Percentiles rank a stretch among this genome's conserved stretches.
Evolutionary conservation across 2,329 filamentous ascomycete species (phyloP).

Genomic region (Periconia macrospinosa): DNA sequence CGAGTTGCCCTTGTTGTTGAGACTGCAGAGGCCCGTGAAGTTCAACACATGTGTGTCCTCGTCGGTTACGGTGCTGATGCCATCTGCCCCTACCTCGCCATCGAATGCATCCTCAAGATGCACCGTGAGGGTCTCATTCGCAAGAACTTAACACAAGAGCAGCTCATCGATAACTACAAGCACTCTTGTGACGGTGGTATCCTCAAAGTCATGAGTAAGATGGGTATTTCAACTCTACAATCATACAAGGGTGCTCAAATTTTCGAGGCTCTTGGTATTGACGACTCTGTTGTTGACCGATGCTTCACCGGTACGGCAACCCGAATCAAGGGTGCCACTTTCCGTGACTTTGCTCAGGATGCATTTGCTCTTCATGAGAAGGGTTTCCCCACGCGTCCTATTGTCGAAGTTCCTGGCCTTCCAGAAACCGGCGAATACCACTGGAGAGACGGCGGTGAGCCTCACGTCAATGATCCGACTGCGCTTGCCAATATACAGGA

Average conservation of each 20-base stretch:
- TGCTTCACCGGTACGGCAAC: slow-evolving; percentile 95
- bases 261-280: slow-evolving; percentile 91
- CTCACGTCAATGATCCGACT: slow-evolving; percentile 91
- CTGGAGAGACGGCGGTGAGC: slow-evolving; percentile 94
- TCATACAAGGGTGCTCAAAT: slow-evolving; percentile 98
- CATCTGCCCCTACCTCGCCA: slow-evolving; percentile 90
- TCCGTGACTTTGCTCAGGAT: slow-evolving; percentile 90
- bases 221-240: slow-evolving; percentile 96
- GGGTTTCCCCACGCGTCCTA: slow-evolving; percentile 81
- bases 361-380: slow-evolving; percentile 94
- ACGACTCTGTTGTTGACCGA: slow-evolving; percentile 87
- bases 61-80: slow-evolving; percentile 94
- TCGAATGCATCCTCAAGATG: slow-evolving; percentile 97
- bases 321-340: slow-evolving; percentile 91
- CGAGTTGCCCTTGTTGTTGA: slow-evolving; percentile 85
- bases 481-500: slow-evolving; percentile 98
- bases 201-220: slow-evolving; percentile 98
- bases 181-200: slow-evolving; percentile 96
- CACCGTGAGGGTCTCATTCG: slow-evolving; percentile 90
- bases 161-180: slow-evolving; percentile 93
- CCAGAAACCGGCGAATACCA: slow-evolving; percentile 96
- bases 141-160: slow-evolving; percentile 80
- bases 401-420: slow-evolving; percentile 75
- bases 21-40: slow-evolving; percentile 93
- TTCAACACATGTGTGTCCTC: slow-evolving; percentile 98